Evolutionary conservation across 495 filamentous ascomycete species (phyloP).

Genomic region (Aspergillus sparsus): DNA sequence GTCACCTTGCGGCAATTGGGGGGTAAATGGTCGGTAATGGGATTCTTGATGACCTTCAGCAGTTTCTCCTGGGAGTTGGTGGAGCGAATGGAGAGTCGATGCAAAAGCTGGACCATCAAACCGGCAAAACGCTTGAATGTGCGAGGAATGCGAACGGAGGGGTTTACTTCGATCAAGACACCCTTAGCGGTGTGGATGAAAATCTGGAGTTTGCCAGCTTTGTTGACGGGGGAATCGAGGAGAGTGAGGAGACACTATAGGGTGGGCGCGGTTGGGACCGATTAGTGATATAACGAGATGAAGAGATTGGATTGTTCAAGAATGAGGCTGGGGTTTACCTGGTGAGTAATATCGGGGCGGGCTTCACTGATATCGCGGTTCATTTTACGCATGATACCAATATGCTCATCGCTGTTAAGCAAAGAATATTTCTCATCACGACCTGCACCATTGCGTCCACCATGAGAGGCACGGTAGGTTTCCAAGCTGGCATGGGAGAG

Average conservation of each 20-base stretch:
- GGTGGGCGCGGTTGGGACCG: constrained; percentile 1
- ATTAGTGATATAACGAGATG: constrained; percentile 14
- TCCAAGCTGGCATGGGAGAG: constrained; percentile 96
- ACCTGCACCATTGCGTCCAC: constrained; percentile 64
- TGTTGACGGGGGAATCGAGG: constrained; percentile 97
- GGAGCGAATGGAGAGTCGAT: constrained; percentile 92
- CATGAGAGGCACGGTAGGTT: constrained; percentile 85
- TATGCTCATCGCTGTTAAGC: constrained; percentile 98
- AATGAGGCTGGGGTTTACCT: constrained; percentile 60
- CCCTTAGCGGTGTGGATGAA: constrained; percentile 98
- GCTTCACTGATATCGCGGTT: constrained; percentile 97
- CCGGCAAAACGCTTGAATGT: constrained; percentile 99
- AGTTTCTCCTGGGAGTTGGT: constrained; percentile 96
- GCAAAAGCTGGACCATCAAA: constrained; percentile 97
- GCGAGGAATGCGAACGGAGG: constrained; percentile 91
- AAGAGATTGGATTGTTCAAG: neutral
- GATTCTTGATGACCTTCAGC: constrained; percentile 95
- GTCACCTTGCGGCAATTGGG: constrained; percentile 98
- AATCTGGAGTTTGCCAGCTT: constrained; percentile 94
- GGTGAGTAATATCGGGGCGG: constrained; percentile 95
- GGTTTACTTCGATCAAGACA: constrained; percentile 95
- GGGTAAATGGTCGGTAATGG: constrained; percentile 93
- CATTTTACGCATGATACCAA: constrained; percentile 99
- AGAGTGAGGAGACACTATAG: constrained; percentile 90
- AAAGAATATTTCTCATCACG: constrained; percentile 93